Base-by-base conservation (phyloP, 169 alveolate genomes). In the Cryptosporidium sp. region DNA sequence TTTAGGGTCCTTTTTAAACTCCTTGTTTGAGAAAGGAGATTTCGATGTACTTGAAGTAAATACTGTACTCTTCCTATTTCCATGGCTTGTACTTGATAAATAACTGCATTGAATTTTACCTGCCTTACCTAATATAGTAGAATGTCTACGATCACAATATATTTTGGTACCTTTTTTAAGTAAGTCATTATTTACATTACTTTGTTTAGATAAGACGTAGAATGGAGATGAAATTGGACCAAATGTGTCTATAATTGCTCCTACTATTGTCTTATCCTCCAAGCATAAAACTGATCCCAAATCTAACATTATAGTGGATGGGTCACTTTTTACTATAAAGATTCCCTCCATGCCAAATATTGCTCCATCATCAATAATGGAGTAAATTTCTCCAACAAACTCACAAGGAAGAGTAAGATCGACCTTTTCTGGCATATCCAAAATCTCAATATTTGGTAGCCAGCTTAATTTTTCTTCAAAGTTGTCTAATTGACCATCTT, bases 91-190 rank as follows among this genome's bases (percentile, higher is more conserved):
- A 23, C 62, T 52, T 1, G 85, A 70, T 7, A 80, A 39, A 45
- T 67, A 60, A 23, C 80, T 48, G 6, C n/a, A 67, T 23, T 80
- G 31, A 26, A 80, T 26, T 31, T 80, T 65, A 12, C 89, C 89
- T 2, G 80, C 89, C 26, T 80, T 80, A 29, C 89, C 89, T 14
- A 80, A 12, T n/a, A 80, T 42, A 23, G 89, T 80, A 9, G 89
- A 80, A 62, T 80, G 89, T 37, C 39, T 80, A 14, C 73, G 80
- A 80, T 80, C 89, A 48, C 89, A 80, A 51, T 44, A 80, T 61
- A 80, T 80, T 61, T 33, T 61, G n/a, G 73, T 65, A 44, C 89
- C 89, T 44, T 42, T 26, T 44, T 80, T 16, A 12, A 80, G 68
- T 10, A 73, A 21, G 2, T 60, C 12, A 9, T 44, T 23, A 10